Evolutionary conservation across 2,329 filamentous ascomycete species (phyloP).

Genomic region (Capronia coronata): DNA sequence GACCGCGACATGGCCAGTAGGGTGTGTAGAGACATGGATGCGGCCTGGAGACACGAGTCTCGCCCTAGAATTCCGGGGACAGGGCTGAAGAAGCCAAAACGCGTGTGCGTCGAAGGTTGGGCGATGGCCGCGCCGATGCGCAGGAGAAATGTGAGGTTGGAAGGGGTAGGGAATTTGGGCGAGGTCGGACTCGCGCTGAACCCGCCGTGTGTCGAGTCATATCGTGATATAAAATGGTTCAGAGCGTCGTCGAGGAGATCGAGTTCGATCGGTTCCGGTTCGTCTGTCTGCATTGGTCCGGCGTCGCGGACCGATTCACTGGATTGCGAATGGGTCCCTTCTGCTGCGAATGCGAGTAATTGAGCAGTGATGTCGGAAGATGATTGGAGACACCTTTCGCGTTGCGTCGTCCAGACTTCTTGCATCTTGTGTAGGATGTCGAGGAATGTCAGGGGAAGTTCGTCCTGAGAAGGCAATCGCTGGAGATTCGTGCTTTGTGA

Average conservation of each 20-base stretch:
- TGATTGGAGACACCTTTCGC: constrained; percentile 72
- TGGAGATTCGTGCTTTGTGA: constrained; percentile 46
- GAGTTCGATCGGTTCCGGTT: constrained; percentile 69
- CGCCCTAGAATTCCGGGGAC: constrained; percentile 85
- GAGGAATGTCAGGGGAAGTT: constrained; percentile 69
- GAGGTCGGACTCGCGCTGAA: constrained; percentile 55
- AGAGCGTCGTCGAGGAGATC: constrained; percentile 89
- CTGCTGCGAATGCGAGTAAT: constrained; percentile 78
- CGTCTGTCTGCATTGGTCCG: constrained; percentile 35
- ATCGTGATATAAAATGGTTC: constrained; percentile 70
- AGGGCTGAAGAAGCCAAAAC: constrained; percentile 53
- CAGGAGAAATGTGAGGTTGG: constrained; percentile 76
- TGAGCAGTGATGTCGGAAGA: constrained; percentile 76
- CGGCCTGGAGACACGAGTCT: constrained; percentile 65
- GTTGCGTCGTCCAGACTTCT: constrained; percentile 72
- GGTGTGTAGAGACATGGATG: constrained; percentile 73
- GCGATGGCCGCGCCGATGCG: constrained; percentile 52
- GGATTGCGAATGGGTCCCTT: constrained; percentile 58
- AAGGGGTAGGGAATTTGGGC: constrained; percentile 85
- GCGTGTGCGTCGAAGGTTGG: constrained; percentile 23
- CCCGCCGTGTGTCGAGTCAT: constrained; percentile 69
- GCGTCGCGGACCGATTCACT: constrained; percentile 21
- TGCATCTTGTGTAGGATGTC: constrained; percentile 73
- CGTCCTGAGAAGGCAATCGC: constrained; percentile 33
- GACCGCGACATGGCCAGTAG: constrained; percentile 69